Conservation (phyloP, 164 flowering plant genomes). For the Umbilicus rupestris region DNA sequence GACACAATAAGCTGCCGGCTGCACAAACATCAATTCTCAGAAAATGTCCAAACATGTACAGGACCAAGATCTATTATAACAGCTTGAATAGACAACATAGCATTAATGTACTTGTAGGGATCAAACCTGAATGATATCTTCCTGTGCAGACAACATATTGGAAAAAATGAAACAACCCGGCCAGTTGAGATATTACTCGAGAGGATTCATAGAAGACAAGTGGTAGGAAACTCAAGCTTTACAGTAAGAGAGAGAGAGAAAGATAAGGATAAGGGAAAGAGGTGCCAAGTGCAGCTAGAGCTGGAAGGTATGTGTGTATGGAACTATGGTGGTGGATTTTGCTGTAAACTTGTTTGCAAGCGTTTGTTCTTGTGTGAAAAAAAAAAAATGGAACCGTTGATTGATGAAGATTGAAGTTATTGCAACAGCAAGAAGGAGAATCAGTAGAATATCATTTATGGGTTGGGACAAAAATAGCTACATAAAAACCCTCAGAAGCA, state of each 20-base stretch:
- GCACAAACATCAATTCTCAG: neutral
- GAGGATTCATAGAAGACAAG: no score
- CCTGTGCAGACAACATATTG: neutral
- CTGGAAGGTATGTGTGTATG: no score
- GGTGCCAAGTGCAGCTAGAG: no score
- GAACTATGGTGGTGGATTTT: no score
- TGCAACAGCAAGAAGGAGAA: neutral
- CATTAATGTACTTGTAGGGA: no score
- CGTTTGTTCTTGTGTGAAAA: neutral
- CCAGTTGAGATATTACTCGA: neutral
- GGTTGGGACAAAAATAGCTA: conserved; percentile 4
- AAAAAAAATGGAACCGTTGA: neutral
- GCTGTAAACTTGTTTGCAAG: conserved; percentile 1
- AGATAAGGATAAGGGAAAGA: no score
- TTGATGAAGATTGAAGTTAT: conserved; percentile 7
- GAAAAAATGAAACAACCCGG: neutral
- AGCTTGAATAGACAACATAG: neutral
- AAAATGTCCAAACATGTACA: neutral
- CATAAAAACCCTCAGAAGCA: neutral
- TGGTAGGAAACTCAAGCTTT: no score
- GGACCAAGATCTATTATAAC: neutral
- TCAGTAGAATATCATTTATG: neutral
- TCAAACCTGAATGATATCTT: no score
- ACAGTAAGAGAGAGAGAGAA: no score
- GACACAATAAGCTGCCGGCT: neutral